Percentiles rank a stretch among this genome's conserved stretches.
Conservation (phyloP, 2,329 filamentous ascomycete species). For the Onygena corvina region DNA sequence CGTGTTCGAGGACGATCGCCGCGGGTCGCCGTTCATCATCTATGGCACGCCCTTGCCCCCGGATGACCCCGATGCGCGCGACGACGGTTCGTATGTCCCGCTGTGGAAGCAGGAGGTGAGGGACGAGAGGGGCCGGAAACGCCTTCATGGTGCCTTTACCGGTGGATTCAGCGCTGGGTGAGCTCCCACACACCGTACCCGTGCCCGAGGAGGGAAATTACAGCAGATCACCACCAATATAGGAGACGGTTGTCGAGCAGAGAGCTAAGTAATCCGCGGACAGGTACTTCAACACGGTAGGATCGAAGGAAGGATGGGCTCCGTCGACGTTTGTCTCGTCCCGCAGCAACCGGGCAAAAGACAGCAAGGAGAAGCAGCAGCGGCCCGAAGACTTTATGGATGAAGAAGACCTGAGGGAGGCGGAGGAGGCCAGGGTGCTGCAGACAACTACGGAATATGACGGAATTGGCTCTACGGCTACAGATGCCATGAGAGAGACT, state of each 20-base stretch:
- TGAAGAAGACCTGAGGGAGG: slow-evolving; percentile 83
- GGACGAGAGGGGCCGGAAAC: slow-evolving; percentile 79
- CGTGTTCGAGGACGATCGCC: slow-evolving; percentile 64
- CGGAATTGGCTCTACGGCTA: slow-evolving; percentile 56
- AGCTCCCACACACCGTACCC: slow-evolving; percentile 29
- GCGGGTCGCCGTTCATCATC: slow-evolving; percentile 57
- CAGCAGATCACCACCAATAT: not conserved
- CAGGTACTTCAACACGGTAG: slow-evolving; percentile 95
- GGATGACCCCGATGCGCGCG: slow-evolving; percentile 60
- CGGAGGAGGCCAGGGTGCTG: slow-evolving; percentile 62
- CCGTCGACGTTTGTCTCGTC: slow-evolving; percentile 88
- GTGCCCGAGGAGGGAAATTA: not conserved
- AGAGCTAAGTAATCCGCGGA: slow-evolving; percentile 16
- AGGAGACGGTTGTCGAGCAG: not conserved
- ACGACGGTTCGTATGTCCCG: slow-evolving; percentile 85
- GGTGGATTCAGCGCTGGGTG: slow-evolving; percentile 94
- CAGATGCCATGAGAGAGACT: slow-evolving; percentile 41
- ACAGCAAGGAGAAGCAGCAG: slow-evolving; percentile 46
- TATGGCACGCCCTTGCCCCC: slow-evolving; percentile 80
- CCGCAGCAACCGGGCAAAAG: slow-evolving; percentile 62
- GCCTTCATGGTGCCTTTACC: slow-evolving; percentile 90
- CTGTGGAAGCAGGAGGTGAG: slow-evolving; percentile 98
- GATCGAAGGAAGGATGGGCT: slow-evolving; percentile 96
- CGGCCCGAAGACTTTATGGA: slow-evolving; percentile 93
- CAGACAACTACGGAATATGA: slow-evolving; percentile 63